These are phyloP conservation scores for Blastomyces emzantsi DNA, from an alignment of 2,329 filamentous ascomycete genomes.

Conservation along the genomic window DNA sequence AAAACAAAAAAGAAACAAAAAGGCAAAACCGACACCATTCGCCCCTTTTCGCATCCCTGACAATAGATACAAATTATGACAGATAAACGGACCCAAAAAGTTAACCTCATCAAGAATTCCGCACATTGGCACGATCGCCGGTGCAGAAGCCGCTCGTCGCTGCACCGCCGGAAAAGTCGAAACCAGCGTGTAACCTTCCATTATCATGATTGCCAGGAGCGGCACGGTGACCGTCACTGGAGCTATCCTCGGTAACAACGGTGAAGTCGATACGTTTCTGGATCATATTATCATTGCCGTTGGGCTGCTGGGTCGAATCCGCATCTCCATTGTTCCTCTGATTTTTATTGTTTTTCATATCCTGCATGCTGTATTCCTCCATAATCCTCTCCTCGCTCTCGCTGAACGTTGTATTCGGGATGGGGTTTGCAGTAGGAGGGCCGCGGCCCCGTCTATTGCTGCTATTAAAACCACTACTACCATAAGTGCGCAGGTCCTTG, in stretches of 20 bases:
- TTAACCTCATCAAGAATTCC: background rate
- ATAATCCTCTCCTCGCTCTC: slow-evolving; percentile 7
- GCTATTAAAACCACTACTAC: background rate
- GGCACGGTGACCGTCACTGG: background rate
- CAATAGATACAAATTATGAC: background rate
- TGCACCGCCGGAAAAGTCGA: background rate
- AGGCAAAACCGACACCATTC: background rate
- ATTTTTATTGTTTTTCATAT: background rate
- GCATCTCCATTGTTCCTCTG: background rate
- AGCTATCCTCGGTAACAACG: background rate
- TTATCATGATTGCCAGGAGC: background rate
- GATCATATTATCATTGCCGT: background rate
- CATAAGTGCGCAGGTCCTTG: background rate
- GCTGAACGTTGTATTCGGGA: slow-evolving; percentile 3
- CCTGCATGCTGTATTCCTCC: background rate
- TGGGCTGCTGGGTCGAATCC: background rate
- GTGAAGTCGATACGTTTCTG: slow-evolving; percentile 1
- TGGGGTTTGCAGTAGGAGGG: slow-evolving; percentile 1
- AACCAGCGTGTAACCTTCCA: background rate
- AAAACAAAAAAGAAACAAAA: background rate
- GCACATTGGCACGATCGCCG: background rate
- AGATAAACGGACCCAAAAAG: background rate
- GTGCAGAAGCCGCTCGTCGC: background rate
- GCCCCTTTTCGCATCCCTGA: background rate
- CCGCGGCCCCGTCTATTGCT: background rate